phyloP scores from a whole-genome alignment of 352 stramenopile genomes.

The Phytophthora boehmeriae region DNA sequence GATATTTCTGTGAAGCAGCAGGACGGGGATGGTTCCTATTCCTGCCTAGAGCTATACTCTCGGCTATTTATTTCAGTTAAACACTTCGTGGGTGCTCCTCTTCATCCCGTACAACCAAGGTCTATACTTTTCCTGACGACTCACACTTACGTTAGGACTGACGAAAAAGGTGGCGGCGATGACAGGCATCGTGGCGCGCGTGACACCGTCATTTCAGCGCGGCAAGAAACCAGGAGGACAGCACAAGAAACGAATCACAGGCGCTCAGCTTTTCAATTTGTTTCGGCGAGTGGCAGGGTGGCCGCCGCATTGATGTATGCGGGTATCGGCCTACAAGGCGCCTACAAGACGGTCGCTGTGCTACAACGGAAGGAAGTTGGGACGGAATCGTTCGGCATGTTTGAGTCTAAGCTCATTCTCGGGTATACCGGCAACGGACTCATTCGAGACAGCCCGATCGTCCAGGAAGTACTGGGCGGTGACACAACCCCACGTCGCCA shows the following conservation, averaged over 20 bases:
- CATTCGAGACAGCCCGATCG: conserved; percentile 38
- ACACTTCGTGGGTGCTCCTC: background rate
- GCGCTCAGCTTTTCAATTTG: conserved; percentile 30
- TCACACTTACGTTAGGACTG: background rate
- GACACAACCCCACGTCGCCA: conserved; percentile 34
- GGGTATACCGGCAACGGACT: conserved; percentile 27
- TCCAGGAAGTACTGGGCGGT: conserved; percentile 28
- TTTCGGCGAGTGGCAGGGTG: conserved; percentile 29
- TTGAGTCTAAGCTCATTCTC: conserved; percentile 33
- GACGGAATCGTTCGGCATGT: conserved; percentile 20
- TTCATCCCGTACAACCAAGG: background rate
- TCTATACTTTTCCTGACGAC: conserved; percentile 1
- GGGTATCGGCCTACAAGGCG: conserved; percentile 15
- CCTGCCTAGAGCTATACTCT: too few species aligned
- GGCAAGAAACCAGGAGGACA: too few species aligned
- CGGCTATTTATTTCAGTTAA: too few species aligned
- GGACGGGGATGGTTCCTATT: too few species aligned
- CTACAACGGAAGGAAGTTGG: conserved; percentile 21
- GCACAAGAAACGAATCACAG: conserved; percentile 28
- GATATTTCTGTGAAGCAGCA: too few species aligned
- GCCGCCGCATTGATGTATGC: conserved; percentile 28
- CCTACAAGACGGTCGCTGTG: conserved; percentile 23
- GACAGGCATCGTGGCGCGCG: conserved; percentile 21
- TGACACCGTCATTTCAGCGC: background rate
- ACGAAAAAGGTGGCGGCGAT: conserved; percentile 8